Percentiles rank a stretch among this genome's conserved stretches.
phyloP scores from a whole-genome alignment of 2,329 filamentous ascomycete species.

The Cylindrodendrum hubeiense region DNA sequence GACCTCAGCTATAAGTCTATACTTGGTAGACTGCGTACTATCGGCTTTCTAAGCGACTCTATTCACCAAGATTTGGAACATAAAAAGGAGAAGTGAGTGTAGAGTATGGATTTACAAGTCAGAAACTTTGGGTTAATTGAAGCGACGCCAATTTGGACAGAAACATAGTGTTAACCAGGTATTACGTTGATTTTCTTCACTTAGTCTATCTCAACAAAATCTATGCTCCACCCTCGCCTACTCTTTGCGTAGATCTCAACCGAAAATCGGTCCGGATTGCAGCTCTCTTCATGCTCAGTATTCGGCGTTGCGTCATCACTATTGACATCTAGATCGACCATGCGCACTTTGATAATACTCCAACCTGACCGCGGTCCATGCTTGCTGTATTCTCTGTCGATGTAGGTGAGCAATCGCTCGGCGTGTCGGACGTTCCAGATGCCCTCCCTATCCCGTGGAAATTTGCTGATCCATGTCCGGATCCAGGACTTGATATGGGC shows the following conservation, averaged over 20 bases:
- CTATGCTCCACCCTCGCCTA: slow-evolving; percentile 33
- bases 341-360: slow-evolving; percentile 28
- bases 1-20: neutral
- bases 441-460: slow-evolving; percentile 27
- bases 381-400: slow-evolving; percentile 29
- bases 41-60: too few species aligned
- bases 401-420: slow-evolving; percentile 24
- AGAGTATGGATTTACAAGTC: too few species aligned
- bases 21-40: too few species aligned
- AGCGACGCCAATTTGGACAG: too few species aligned
- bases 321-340: slow-evolving; percentile 29
- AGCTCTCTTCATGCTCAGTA: neutral
- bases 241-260: slow-evolving; percentile 34
- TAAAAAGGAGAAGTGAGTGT: too few species aligned
- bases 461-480: slow-evolving; percentile 19
- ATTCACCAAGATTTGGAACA: too few species aligned
- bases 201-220: slow-evolving; percentile 40
- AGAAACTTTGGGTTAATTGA: too few species aligned
- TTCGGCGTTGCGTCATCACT: neutral
- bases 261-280: slow-evolving; percentile 13
- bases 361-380: slow-evolving; percentile 21
- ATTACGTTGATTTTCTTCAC: too few species aligned
- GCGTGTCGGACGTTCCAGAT: slow-evolving; percentile 35
- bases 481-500: slow-evolving; percentile 23
- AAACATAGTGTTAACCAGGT: too few species aligned